Percentiles rank a stretch among this genome's conserved stretches.
These are phyloP conservation scores for Ophiosphaerella korrae DNA, from an alignment of 2,329 filamentous ascomycete genomes.

Conservation along the genomic window DNA sequence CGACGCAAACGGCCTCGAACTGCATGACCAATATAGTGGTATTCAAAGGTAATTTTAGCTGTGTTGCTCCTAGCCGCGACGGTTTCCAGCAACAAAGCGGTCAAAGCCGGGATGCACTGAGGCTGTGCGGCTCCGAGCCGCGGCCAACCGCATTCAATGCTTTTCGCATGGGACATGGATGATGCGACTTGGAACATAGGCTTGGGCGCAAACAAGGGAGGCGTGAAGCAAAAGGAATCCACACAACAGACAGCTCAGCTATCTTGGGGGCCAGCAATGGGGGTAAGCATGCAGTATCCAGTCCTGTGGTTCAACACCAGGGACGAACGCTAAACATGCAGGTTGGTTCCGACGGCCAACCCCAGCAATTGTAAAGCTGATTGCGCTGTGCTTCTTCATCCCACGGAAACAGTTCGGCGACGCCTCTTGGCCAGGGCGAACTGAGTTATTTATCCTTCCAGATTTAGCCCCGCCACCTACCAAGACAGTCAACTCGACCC, in stretches of 20 bases:
- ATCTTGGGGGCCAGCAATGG: conserved; percentile 13
- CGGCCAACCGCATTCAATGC: conserved; percentile 26
- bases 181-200: conserved; percentile 8
- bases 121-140: conserved; percentile 34
- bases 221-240: too few relatives aligned
- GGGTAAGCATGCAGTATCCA: conserved; percentile 14
- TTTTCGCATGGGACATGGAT: background rate
- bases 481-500: conserved; percentile 28
- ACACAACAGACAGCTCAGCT: background rate
- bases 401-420: conserved; percentile 47
- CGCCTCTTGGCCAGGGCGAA: conserved; percentile 42
- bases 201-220: conserved; percentile 8
- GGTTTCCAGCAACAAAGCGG: conserved; percentile 41
- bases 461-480: conserved; percentile 39
- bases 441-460: conserved; percentile 29
- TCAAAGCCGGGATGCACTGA: conserved; percentile 39
- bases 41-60: conserved; percentile 37
- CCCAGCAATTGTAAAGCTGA: conserved; percentile 19
- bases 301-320: conserved; percentile 22
- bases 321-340: conserved; percentile 26
- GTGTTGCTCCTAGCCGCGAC: conserved; percentile 25
- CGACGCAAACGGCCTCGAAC: background rate
- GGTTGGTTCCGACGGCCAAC: conserved; percentile 19
- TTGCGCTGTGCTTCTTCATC: conserved; percentile 43
- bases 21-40: conserved; percentile 25